phyloP scores from a whole-genome alignment of 371 early-diverging fungal genomes.

The Mortierella sp. region DNA sequence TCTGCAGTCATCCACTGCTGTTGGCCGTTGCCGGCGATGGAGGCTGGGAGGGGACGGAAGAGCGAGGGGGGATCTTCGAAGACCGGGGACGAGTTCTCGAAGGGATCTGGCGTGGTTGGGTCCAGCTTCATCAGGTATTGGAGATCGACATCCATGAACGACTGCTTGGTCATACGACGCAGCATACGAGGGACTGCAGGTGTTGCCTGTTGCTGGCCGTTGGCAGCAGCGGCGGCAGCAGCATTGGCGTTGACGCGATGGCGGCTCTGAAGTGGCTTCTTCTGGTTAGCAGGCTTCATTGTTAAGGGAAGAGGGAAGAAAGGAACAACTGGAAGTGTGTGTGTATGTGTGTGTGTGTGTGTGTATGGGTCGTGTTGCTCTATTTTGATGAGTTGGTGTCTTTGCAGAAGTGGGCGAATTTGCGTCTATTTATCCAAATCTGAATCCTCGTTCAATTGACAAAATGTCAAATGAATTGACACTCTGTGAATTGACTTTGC shows the following conservation, averaged over 20 bases:
- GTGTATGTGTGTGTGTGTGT: neutral
- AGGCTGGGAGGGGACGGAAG: conserved; percentile 48
- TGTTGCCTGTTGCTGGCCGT: conserved; percentile 16
- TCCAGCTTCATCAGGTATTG: conserved; percentile 52
- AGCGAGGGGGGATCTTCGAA: conserved; percentile 53
- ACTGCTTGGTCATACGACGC: conserved; percentile 53
- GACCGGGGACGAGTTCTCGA: conserved; percentile 49
- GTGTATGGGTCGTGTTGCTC: neutral
- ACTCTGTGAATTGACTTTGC: neutral
- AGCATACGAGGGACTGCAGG: conserved; percentile 49
- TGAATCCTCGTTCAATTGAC: neutral
- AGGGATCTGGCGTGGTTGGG: conserved; percentile 47
- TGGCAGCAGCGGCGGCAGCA: conserved; percentile 1
- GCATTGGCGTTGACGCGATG: conserved; percentile 27
- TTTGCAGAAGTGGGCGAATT: neutral
- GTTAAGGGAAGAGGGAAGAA: neutral
- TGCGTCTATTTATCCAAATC: neutral
- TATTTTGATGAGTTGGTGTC: neutral
- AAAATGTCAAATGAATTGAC: neutral
- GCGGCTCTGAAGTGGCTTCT: conserved; percentile 51
- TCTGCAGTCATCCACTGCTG: conserved; percentile 48
- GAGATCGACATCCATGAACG: conserved; percentile 57
- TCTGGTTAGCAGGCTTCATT: conserved; percentile 37
- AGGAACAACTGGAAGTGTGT: neutral
- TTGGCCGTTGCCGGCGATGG: conserved; percentile 12